phyloP scores from a whole-genome alignment of 2,329 filamentous ascomycete species.

The Sporothrix phasma region DNA sequence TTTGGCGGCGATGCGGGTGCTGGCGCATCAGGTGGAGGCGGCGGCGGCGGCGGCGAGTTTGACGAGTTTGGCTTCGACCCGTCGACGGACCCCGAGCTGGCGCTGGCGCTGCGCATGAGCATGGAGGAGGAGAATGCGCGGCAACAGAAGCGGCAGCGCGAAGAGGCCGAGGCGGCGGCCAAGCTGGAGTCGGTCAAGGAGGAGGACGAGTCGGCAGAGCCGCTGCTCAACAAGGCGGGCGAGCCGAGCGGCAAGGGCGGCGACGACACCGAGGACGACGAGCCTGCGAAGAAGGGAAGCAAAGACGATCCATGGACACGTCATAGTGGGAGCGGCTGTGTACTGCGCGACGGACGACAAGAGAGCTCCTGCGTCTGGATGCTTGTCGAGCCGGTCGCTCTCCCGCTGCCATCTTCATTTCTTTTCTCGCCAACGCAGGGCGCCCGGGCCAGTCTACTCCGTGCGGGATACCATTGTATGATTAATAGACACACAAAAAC shows the following conservation, averaged over 20 bases:
- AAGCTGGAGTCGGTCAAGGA: slow-evolving; percentile 71
- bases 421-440: neutral
- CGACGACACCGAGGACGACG: slow-evolving; percentile 32
- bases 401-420: neutral
- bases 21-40: slow-evolving; percentile 32
- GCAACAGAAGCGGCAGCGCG: slow-evolving; percentile 73
- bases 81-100: slow-evolving; percentile 83
- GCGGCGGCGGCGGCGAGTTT: slow-evolving; percentile 54
- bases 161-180: slow-evolving; percentile 56
- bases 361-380: neutral
- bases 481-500: slow-evolving; percentile 15
- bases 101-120: slow-evolving; percentile 89
- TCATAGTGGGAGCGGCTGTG: slow-evolving; percentile 41
- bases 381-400: neutral
- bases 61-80: slow-evolving; percentile 82
- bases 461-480: slow-evolving; percentile 8
- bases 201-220: slow-evolving; percentile 54
- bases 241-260: slow-evolving; percentile 50
- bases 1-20: slow-evolving; percentile 46
- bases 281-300: slow-evolving; percentile 35
- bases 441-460: neutral
- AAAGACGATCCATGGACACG: slow-evolving; percentile 71
- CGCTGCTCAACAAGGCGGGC: slow-evolving; percentile 53
- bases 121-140: slow-evolving; percentile 96
- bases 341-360: neutral